phyloP scores from a whole-genome alignment of 345 rosid species.

The Salix exigua region DNA sequence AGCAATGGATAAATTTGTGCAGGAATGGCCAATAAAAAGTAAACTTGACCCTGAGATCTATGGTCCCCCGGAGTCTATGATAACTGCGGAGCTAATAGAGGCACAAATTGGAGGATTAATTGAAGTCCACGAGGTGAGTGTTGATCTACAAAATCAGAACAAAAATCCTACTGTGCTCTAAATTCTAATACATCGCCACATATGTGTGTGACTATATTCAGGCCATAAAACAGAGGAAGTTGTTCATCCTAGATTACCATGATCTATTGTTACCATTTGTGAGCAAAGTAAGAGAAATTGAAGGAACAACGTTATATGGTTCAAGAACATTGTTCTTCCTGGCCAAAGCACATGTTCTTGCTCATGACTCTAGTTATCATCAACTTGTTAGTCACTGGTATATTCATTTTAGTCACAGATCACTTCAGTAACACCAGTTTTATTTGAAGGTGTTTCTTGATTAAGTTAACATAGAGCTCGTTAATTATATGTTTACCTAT shows the following conservation, averaged over 20 bases:
- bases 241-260: conserved; percentile 33
- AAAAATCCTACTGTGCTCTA: background rate
- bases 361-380: conserved; percentile 32
- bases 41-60: background rate
- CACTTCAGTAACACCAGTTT: background rate
- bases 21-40: background rate
- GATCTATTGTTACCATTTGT: conserved; percentile 21
- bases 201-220: background rate
- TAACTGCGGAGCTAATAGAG: background rate
- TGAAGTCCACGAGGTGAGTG: background rate
- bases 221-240: conserved; percentile 18
- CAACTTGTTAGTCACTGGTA: conserved; percentile 36
- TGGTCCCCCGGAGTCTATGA: background rate
- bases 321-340: conserved; percentile 29
- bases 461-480: too few relatives aligned
- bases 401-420: too few relatives aligned
- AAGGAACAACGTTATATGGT: conserved; percentile 14
- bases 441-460: background rate
- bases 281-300: conserved; percentile 15
- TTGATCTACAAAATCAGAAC: background rate
- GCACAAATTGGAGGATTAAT: background rate
- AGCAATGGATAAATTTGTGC: background rate
- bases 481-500: background rate
- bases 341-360: conserved; percentile 34
- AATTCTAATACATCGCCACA: background rate